phyloP scores from a whole-genome alignment of 768 basidiomycete genomes.

The Lanmaoa rubissima region DNA sequence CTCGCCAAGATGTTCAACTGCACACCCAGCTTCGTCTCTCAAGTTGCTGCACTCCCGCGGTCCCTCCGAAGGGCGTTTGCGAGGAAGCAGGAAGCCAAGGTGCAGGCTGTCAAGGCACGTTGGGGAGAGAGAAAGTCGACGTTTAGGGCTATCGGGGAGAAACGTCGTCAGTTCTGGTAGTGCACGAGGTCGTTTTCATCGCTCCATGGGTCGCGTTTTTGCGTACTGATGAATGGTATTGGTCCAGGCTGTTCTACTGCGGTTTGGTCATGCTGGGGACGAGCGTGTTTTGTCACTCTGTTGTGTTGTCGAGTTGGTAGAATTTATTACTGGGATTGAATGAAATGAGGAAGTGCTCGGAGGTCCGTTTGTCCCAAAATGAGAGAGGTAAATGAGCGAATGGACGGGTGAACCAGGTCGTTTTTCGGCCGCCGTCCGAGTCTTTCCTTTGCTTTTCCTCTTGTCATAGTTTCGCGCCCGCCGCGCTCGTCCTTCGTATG shows the following conservation, averaged over 20 bases:
- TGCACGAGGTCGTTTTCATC: conserved; percentile 9
- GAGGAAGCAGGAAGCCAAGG: conserved; percentile 44
- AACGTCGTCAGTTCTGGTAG: conserved; percentile 74
- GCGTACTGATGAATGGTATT: neutral
- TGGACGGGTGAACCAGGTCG: too few species aligned
- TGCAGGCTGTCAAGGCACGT: conserved; percentile 45
- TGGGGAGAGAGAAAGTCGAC: conserved; percentile 75
- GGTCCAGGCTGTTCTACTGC: neutral
- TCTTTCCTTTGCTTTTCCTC: too few species aligned
- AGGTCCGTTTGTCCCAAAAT: neutral
- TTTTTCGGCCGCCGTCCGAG: too few species aligned
- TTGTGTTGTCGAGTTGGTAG: neutral
- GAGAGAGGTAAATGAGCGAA: too few species aligned
- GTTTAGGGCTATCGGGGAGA: conserved; percentile 60
- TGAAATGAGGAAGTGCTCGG: neutral
- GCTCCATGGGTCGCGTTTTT: neutral
- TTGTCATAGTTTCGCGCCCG: too few species aligned
- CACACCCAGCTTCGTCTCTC: conserved; percentile 63
- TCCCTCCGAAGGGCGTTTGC: conserved; percentile 43
- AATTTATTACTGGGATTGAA: neutral
- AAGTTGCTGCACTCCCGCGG: conserved; percentile 61
- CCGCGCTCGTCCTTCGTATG: conserved; percentile 6
- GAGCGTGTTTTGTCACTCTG: neutral
- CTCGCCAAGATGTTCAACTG: conserved; percentile 79
- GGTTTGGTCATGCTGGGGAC: neutral